Percentiles rank a stretch among this genome's conserved stretches.
Evolutionary conservation across 1,284 basidiomycete species (phyloP).

Genomic region (Peniophora sp.): DNA sequence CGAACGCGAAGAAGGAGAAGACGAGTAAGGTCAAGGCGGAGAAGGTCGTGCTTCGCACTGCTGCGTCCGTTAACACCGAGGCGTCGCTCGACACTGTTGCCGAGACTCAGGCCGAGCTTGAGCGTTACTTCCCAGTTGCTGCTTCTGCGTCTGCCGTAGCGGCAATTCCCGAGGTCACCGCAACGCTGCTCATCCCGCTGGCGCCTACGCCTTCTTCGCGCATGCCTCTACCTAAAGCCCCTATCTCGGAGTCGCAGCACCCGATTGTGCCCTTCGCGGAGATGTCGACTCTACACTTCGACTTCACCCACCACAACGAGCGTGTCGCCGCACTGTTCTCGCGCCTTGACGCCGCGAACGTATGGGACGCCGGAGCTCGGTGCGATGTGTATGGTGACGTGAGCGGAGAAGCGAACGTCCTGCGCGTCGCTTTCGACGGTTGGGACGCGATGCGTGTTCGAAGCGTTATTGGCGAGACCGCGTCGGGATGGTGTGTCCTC

Average conservation of each 20-base stretch:
- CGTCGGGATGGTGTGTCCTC: constrained; percentile 63
- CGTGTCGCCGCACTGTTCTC: constrained; percentile 64
- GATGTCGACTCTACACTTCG: constrained; percentile 41
- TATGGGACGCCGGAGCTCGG: constrained; percentile 54
- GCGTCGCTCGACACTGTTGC: constrained; percentile 7
- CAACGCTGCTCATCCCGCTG: constrained; percentile 64
- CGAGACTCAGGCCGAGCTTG: constrained; percentile 32
- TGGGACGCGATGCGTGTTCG: constrained; percentile 59
- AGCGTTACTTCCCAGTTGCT: constrained; percentile 48
- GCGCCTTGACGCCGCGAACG: constrained; percentile 53
- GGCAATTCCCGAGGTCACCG: constrained; percentile 38
- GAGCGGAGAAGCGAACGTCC: constrained; percentile 43
- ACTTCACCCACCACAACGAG: constrained; percentile 46
- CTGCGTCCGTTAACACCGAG: constrained; percentile 4
- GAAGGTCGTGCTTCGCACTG: constrained; percentile 6
- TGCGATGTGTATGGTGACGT: constrained; percentile 50
- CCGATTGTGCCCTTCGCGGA: constrained; percentile 49
- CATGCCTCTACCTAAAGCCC: constrained; percentile 41
- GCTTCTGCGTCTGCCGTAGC: constrained; percentile 24
- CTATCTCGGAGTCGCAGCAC: constrained; percentile 19
- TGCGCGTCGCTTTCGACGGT: constrained; percentile 61
- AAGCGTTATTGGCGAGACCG: constrained; percentile 57
- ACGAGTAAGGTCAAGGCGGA: constrained; percentile 8
- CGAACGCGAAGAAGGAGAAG: constrained; percentile 7
- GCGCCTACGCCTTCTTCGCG: constrained; percentile 61